Percentiles rank a stretch among this genome's conserved stretches.
Evolutionary conservation across 805 yeast genomes (phyloP).

Genomic region (Yarrowia yakushimensis): DNA sequence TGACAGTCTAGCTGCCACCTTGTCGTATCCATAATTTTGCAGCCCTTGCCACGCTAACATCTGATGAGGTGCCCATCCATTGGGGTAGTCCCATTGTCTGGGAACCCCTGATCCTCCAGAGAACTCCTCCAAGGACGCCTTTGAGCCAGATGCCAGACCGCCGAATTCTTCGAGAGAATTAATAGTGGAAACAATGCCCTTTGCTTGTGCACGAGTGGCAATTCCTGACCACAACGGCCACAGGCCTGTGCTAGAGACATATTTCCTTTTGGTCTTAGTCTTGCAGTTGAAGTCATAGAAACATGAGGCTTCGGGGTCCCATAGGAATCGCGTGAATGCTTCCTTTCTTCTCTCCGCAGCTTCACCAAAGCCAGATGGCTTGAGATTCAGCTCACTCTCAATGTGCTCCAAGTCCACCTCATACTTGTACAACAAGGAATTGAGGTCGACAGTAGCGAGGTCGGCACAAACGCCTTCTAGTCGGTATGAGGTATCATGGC

Average conservation of each 20-base stretch:
- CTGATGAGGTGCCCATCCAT: conserved; percentile 99
- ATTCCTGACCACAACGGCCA: conserved; percentile 89
- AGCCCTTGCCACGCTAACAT: conserved; percentile 91
- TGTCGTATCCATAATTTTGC: conserved; percentile 61
- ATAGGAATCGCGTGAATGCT: conserved; percentile 62
- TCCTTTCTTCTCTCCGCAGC: conserved; percentile 53
- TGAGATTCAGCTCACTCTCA: conserved; percentile 43
- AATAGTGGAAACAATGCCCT: conserved; percentile 28
- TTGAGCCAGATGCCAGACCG: conserved; percentile 83
- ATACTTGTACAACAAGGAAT: conserved; percentile 81
- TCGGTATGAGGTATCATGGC: conserved; percentile 91
- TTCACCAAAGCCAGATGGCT: conserved; percentile 58
- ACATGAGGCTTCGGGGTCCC: conserved; percentile 78
- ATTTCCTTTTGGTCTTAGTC: conserved; percentile 51
- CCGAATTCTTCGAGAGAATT: conserved; percentile 70
- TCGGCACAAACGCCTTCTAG: conserved; percentile 86
- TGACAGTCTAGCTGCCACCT: conserved; percentile 64
- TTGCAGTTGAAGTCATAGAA: conserved; percentile 81
- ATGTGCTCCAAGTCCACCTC: conserved; percentile 73
- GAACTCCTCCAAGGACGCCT: conserved; percentile 65
- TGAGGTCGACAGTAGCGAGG: conserved; percentile 86
- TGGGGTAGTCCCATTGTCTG: conserved; percentile 98
- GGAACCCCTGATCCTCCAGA: conserved; percentile 65
- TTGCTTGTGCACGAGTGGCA: conserved; percentile 68
- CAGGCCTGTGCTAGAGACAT: conserved; percentile 83